Evolutionary conservation across 345 rosid genomes (phyloP).

Genomic region (Eucalyptus erythrocorys): DNA sequence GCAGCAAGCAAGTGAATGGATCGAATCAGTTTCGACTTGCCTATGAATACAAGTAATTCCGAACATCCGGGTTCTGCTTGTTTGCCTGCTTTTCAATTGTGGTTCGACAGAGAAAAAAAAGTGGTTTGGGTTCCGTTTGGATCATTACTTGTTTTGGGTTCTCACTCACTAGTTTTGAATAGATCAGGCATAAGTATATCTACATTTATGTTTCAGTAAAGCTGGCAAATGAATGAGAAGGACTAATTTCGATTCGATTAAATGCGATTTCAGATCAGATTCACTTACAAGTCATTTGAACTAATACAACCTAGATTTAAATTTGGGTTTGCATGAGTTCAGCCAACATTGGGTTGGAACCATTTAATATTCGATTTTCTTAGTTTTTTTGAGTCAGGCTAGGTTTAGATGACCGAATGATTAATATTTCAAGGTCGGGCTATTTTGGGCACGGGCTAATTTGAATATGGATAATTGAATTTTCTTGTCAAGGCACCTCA

Average conservation of each 20-base stretch:
- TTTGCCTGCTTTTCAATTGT: neutral
- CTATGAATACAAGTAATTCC: neutral
- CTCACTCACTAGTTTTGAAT: neutral
- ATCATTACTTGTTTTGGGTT: neutral
- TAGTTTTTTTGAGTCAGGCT: neutral
- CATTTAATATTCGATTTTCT: neutral
- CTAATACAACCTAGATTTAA: neutral
- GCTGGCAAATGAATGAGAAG: neutral
- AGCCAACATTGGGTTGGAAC: neutral
- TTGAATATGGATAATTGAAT: neutral
- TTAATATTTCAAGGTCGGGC: neutral
- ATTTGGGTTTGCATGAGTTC: neutral
- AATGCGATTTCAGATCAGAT: neutral
- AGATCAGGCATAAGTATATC: neutral
- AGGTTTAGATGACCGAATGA: neutral
- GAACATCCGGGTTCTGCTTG: neutral
- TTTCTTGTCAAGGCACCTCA: neutral
- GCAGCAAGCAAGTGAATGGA: neutral
- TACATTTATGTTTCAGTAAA: neutral
- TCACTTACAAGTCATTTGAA: neutral
- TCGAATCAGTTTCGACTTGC: neutral
- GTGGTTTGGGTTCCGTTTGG: neutral
- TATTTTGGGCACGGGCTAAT: neutral
- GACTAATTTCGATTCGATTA: neutral
- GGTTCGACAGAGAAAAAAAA: neutral